Evolutionary conservation across 768 basidiomycete genomes (phyloP).

Genomic region (Tephrocybe sp.): DNA sequence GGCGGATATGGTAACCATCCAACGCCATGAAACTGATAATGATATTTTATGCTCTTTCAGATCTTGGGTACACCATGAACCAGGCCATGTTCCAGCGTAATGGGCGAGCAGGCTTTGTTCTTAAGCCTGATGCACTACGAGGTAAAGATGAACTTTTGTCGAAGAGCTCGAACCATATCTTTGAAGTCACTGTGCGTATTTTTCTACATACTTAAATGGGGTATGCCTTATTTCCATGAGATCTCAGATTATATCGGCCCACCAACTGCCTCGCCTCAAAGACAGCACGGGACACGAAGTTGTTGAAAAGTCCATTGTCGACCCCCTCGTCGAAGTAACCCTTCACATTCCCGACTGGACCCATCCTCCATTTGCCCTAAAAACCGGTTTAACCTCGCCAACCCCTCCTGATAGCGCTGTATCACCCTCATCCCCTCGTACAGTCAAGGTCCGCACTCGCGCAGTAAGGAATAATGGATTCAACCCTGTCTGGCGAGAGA

Average conservation of each 20-base stretch:
- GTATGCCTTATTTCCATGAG: not conserved
- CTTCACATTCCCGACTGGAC: conserved; percentile 76
- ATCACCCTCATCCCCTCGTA: conserved; percentile 39
- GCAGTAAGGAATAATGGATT: conserved; percentile 86
- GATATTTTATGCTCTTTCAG: conserved; percentile 36
- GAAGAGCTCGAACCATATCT: conserved; percentile 53
- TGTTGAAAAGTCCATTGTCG: conserved; percentile 51
- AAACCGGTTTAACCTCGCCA: conserved; percentile 16
- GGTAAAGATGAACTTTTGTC: conserved; percentile 58
- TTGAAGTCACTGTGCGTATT: conserved; percentile 58
- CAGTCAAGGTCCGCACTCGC: conserved; percentile 56
- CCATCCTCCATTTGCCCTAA: conserved; percentile 24
- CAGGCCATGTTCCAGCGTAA: conserved; percentile 95
- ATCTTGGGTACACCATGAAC: conserved; percentile 90
- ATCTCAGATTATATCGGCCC: conserved; percentile 73
- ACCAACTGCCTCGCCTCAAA: conserved; percentile 80
- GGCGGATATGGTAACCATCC: not conserved
- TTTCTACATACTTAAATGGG: not conserved
- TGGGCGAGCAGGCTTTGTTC: conserved; percentile 84
- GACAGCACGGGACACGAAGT: conserved; percentile 62
- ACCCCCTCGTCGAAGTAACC: conserved; percentile 83
- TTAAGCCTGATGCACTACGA: conserved; percentile 82
- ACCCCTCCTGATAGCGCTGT: conserved; percentile 22
- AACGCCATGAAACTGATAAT: not conserved
- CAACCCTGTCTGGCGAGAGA: conserved; percentile 87